Percentiles rank a stretch among this genome's conserved stretches.
phyloP scores from a whole-genome alignment of 176 grass and related monocot genomes.

The Urochloa ruziziensis region DNA sequence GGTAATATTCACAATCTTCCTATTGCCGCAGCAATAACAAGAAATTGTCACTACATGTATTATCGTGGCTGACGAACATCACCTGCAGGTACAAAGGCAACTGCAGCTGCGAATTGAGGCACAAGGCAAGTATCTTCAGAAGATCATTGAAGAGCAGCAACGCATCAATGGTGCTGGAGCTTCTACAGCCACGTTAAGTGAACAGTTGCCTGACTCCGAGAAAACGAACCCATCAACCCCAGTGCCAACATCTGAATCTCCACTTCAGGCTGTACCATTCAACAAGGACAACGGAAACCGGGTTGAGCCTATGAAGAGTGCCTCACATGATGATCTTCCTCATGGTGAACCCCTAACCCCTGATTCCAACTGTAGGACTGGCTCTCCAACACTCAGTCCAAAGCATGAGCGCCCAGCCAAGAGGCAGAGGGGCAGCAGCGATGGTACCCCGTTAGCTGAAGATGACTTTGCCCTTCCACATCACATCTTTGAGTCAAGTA shows the following conservation, averaged over 20 bases:
- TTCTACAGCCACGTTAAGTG: slow-evolving; percentile 15
- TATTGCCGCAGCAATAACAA: slow-evolving; percentile 16
- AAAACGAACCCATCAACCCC: slow-evolving; percentile 47
- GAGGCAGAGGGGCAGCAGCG: slow-evolving; percentile 5
- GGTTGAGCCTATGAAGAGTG: slow-evolving; percentile 24
- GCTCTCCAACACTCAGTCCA: slow-evolving; percentile 39
- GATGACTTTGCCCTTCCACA: slow-evolving; percentile 42
- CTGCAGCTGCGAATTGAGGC: slow-evolving; percentile 65
- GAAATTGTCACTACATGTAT: not conserved
- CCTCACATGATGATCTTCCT: slow-evolving; percentile 43
- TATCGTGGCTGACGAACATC: not conserved
- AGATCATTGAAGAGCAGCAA: slow-evolving; percentile 37
- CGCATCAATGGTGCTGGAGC: not conserved
- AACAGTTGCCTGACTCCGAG: slow-evolving; percentile 1
- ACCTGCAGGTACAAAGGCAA: slow-evolving; percentile 30
- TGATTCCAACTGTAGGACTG: slow-evolving; percentile 44
- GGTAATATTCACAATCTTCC: not conserved
- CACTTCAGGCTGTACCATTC: slow-evolving; percentile 22
- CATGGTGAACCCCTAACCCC: slow-evolving; percentile 60
- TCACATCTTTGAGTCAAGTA: slow-evolving; percentile 65
- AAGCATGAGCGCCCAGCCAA: slow-evolving; percentile 45
- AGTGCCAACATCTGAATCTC: slow-evolving; percentile 53
- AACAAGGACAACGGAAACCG: slow-evolving; percentile 19
- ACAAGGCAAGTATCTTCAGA: slow-evolving; percentile 45
- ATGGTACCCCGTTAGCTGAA: not conserved